A percentile compares a stretch with the other conserved stretches of the same genome.
These are phyloP conservation scores for Mayamaea pseudoterrestris DNA, from an alignment of 108 stramenopile genomes.

Conservation along the genomic window DNA sequence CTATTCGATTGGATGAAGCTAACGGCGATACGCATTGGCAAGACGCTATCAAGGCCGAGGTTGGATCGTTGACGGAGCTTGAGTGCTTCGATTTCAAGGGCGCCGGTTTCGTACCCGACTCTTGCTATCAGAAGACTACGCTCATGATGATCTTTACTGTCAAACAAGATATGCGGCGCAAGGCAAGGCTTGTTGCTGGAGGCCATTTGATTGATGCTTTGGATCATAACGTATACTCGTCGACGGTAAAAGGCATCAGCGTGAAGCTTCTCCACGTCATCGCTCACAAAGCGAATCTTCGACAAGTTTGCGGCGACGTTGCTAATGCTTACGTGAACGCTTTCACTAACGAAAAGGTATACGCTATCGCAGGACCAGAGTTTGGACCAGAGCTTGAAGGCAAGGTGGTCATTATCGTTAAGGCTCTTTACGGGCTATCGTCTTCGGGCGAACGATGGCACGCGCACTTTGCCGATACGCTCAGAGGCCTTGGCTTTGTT, in stretches of 20 bases:
- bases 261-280: background rate
- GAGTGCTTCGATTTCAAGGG: slow-evolving; percentile 15
- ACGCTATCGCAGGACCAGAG: slow-evolving; percentile 19
- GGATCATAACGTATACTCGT: slow-evolving; percentile 13
- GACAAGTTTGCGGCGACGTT: slow-evolving; percentile 18
- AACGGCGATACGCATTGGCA: slow-evolving; percentile 19
- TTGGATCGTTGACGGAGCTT: slow-evolving; percentile 5
- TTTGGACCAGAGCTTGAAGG: slow-evolving; percentile 10
- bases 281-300: slow-evolving; percentile 6
- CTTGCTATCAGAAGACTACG: slow-evolving; percentile 18
- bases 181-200: slow-evolving; percentile 17
- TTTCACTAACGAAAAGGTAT: slow-evolving; percentile 8
- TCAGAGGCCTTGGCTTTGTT: slow-evolving; percentile 7
- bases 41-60: slow-evolving; percentile 11
- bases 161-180: slow-evolving; percentile 21
- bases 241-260: slow-evolving; percentile 3
- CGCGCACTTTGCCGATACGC: slow-evolving; percentile 3
- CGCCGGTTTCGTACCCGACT: slow-evolving; percentile 7
- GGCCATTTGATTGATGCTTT: slow-evolving; percentile 1
- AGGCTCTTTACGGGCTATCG: slow-evolving; percentile 20
- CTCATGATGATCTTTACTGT: slow-evolving; percentile 14
- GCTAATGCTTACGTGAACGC: slow-evolving; percentile 21
- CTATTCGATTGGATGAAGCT: slow-evolving; percentile 12
- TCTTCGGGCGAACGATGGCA: slow-evolving; percentile 1
- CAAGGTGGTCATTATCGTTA: slow-evolving; percentile 4